These are phyloP conservation scores for Geranomyces variabilis DNA, from an alignment of 192 early-diverging fungal species.

Conservation along the genomic window DNA sequence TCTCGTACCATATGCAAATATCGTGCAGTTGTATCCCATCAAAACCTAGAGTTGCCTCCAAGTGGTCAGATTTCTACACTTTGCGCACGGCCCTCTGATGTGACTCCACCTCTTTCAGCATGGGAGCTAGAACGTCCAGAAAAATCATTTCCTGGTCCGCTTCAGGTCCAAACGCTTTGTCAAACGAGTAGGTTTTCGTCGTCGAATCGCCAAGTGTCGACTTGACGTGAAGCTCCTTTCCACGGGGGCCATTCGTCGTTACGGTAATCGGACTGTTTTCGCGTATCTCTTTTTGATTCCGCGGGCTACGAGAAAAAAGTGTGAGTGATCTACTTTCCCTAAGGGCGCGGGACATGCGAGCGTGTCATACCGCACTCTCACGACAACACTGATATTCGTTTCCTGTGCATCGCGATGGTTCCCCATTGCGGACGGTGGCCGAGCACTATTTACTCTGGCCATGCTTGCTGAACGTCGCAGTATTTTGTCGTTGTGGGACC, in stretches of 20 bases:
- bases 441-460: background rate
- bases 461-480: background rate
- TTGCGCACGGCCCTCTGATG: background rate
- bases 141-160: constrained; percentile 81
- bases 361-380: constrained; percentile 46
- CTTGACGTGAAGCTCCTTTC: constrained; percentile 64
- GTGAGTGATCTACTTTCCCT: background rate
- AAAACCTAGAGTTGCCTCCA: constrained; percentile 35
- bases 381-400: constrained; percentile 56
- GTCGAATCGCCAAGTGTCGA: constrained; percentile 53
- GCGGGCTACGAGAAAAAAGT: constrained; percentile 36
- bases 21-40: constrained; percentile 86
- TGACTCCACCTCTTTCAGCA: constrained; percentile 71
- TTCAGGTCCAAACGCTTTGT: constrained; percentile 89
- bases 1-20: constrained; percentile 57
- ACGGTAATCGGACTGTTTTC: constrained; percentile 69
- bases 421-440: constrained; percentile 14
- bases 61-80: background rate
- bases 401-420: constrained; percentile 41
- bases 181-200: constrained; percentile 83
- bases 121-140: constrained; percentile 79
- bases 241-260: constrained; percentile 50
- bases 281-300: constrained; percentile 66
- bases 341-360: too few species aligned
- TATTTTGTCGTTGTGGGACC: too few species aligned